These are phyloP conservation scores for Kondoa subrosea DNA, from an alignment of 768 basidiomycete genomes.

Conservation along the genomic window DNA sequence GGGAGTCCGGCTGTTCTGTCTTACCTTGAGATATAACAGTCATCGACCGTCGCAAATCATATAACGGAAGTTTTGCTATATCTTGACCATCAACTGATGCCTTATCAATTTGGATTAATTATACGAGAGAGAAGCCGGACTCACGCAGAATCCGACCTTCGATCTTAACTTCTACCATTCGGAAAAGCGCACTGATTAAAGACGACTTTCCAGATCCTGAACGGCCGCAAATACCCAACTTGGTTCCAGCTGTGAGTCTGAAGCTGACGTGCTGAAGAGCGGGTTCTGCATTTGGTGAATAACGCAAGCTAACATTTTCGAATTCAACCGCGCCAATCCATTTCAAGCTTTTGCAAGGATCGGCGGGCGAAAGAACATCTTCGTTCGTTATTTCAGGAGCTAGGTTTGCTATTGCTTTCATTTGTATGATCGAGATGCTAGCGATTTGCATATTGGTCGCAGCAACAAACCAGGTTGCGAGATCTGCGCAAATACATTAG, in stretches of 20 bases:
- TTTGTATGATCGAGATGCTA: not conserved
- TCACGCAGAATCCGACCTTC: not conserved
- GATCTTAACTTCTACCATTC: conserved; percentile 16
- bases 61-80: conserved; percentile 4
- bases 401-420: not conserved
- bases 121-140: not conserved
- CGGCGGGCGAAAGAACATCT: not conserved
- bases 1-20: not conserved
- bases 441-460: not conserved
- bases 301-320: conserved; percentile 8
- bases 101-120: too few relatives aligned
- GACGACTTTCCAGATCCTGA: conserved; percentile 15
- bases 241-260: conserved; percentile 9
- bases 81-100: conserved; percentile 14
- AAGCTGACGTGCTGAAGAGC: conserved; percentile 15
- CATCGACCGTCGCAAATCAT: conserved; percentile 8
- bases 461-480: too few relatives aligned
- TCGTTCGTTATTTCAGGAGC: not conserved
- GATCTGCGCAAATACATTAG: too few relatives aligned
- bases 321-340: not conserved
- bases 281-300: conserved; percentile 9
- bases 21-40: conserved; percentile 12
- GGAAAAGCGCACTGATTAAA: conserved; percentile 13
- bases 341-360: not conserved
- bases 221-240: conserved; percentile 15